A percentile compares a stretch with the other conserved stretches of the same genome.
These are phyloP conservation scores for Cercospora zeae-maydis DNA, from an alignment of 2,329 filamentous ascomycete species.

Conservation along the genomic window DNA sequence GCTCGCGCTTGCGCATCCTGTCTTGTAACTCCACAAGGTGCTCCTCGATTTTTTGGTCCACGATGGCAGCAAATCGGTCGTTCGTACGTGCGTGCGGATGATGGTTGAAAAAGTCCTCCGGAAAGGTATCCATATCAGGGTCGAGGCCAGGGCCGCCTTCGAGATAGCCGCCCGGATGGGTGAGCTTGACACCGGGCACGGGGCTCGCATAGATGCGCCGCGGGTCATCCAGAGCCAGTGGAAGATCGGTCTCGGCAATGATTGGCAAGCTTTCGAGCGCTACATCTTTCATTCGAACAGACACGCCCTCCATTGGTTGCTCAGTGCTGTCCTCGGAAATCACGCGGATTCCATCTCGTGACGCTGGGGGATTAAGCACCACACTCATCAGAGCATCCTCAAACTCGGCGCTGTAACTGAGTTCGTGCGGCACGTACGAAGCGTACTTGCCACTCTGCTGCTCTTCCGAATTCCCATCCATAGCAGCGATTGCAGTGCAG, in stretches of 20 bases:
- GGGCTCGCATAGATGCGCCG: constrained; percentile 43
- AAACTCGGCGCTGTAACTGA: constrained; percentile 44
- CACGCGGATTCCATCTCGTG: constrained; percentile 29
- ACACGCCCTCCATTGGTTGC: constrained; percentile 27
- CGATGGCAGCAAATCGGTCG: constrained; percentile 35
- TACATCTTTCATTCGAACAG: constrained; percentile 31
- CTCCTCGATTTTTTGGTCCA: constrained; percentile 33
- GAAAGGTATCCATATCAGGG: constrained; percentile 39
- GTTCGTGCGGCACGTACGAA: constrained; percentile 43
- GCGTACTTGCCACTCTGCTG: constrained; percentile 28
- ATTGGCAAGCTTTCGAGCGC: constrained; percentile 27
- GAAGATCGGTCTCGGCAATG: constrained; percentile 37
- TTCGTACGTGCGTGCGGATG: constrained; percentile 36
- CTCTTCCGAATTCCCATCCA: constrained; percentile 15
- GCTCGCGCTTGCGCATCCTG: constrained; percentile 36
- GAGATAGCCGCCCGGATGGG: constrained; percentile 46
- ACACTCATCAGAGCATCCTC: constrained; percentile 44
- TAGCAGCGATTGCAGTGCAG: neutral
- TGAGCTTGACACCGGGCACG: constrained; percentile 46
- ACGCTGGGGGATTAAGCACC: constrained; percentile 35
- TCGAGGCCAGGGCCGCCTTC: constrained; percentile 47
- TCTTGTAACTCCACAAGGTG: constrained; percentile 33
- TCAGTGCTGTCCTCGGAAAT: constrained; percentile 30
- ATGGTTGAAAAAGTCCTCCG: constrained; percentile 40
- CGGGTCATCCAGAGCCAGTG: constrained; percentile 43